Evolutionary conservation across 1,284 basidiomycete species (phyloP).

Genomic region (Takashimella tepidaria): DNA sequence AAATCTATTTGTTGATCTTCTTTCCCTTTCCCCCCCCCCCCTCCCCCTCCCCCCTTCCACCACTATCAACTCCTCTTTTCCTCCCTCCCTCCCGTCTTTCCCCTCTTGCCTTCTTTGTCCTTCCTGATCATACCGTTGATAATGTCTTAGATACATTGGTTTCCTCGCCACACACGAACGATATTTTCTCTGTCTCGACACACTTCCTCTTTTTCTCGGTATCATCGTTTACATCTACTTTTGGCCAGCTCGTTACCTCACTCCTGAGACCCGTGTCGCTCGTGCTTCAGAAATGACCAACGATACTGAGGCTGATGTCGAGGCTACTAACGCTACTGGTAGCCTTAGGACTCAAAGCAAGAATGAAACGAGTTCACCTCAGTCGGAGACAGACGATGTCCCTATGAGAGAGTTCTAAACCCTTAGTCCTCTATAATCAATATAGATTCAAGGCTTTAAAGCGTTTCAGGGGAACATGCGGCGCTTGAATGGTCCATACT

Average conservation of each 20-base stretch:
- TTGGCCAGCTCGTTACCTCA: conserved; percentile 40
- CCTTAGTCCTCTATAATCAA: too few relatives aligned
- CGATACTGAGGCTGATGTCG: neutral
- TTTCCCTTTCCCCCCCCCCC: too few relatives aligned
- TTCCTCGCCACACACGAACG: conserved; percentile 58
- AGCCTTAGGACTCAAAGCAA: neutral
- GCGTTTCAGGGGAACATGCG: too few relatives aligned
- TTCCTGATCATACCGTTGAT: too few relatives aligned
- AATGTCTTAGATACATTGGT: conserved; percentile 55
- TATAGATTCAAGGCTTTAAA: too few relatives aligned
- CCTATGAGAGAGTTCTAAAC: neutral
- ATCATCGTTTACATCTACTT: conserved; percentile 47
- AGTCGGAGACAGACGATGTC: neutral
- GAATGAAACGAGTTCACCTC: neutral
- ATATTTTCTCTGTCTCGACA: conserved; percentile 65
- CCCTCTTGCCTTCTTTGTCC: neutral
- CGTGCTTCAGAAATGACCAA: neutral
- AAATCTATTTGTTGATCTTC: too few relatives aligned
- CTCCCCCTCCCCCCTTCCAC: too few relatives aligned
- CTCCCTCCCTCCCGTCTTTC: neutral
- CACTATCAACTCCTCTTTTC: too few relatives aligned
- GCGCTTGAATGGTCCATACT: too few relatives aligned
- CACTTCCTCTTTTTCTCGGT: conserved; percentile 55
- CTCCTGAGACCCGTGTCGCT: conserved; percentile 16
- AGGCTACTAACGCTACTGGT: too few relatives aligned